These are phyloP conservation scores for Rhizophlyctis rosea DNA, from an alignment of 192 early-diverging fungal species.

Conservation along the genomic window DNA sequence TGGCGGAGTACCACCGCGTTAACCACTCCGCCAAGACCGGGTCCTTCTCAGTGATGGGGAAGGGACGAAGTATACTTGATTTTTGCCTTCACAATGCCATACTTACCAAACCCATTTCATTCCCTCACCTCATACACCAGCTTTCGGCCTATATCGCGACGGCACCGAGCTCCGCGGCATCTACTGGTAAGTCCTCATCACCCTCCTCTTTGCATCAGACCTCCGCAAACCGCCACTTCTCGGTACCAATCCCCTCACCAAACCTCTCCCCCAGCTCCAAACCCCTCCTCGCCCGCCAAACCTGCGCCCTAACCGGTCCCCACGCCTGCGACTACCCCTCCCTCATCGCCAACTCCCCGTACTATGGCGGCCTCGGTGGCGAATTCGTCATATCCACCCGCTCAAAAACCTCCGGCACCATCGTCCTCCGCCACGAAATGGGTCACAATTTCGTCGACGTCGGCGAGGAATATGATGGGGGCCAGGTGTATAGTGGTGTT, in stretches of 20 bases:
- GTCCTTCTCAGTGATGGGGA: no score
- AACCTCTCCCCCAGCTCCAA: conserved; percentile 27
- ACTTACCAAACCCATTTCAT: no score
- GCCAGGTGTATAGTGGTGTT: conserved; percentile 47
- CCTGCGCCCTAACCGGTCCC: conserved; percentile 47
- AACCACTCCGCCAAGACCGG: no score
- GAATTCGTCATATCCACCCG: conserved; percentile 61
- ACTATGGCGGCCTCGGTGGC: conserved; percentile 62
- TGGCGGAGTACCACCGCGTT: no score
- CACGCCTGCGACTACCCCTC: conserved; percentile 59
- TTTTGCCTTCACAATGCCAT: no score
- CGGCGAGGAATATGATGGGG: conserved; percentile 45
- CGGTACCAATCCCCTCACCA: neutral
- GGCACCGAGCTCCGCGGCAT: conserved; percentile 63
- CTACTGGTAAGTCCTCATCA: conserved; percentile 29
- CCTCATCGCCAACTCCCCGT: conserved; percentile 58
- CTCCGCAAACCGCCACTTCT: no score
- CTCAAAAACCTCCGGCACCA: conserved; percentile 50
- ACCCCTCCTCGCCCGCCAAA: conserved; percentile 41
- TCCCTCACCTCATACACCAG: conserved; percentile 48
- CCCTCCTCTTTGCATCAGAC: no score
- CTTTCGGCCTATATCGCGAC: conserved; percentile 60
- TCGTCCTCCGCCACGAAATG: conserved; percentile 60
- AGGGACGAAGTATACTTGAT: no score
- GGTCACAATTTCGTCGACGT: conserved; percentile 42